phyloP scores from a whole-genome alignment of 2,329 filamentous ascomycete genomes.

The Fusarium paranaense region DNA sequence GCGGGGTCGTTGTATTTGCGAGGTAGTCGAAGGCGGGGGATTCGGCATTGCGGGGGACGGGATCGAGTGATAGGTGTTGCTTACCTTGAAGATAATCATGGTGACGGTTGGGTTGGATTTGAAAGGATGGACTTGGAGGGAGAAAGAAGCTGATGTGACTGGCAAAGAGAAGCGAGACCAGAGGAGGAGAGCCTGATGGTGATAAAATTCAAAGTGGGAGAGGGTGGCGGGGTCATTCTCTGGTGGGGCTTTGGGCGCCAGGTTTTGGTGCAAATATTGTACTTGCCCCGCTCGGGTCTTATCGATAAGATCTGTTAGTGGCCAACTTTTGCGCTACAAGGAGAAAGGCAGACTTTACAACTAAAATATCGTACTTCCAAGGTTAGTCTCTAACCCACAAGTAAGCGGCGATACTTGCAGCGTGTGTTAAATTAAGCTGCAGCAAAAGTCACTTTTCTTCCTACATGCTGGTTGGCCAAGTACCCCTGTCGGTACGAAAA shows the following conservation, averaged over 20 bases:
- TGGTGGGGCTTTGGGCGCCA: slow-evolving; percentile 32
- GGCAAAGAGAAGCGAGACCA: slow-evolving; percentile 34
- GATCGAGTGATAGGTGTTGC: slow-evolving; percentile 24
- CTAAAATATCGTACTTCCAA: rapidly evolving
- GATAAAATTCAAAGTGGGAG: slow-evolving; percentile 43
- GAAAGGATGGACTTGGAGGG: slow-evolving; percentile 27
- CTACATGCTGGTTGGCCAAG: not conserved
- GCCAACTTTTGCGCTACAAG: not conserved
- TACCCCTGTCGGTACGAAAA: not conserved
- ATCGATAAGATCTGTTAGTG: not conserved
- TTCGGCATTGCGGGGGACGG: not conserved
- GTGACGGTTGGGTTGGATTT: slow-evolving; percentile 57
- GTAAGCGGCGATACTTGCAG: not conserved
- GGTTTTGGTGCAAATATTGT: not conserved
- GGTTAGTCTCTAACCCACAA: not conserved
- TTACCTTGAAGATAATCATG: slow-evolving; percentile 81
- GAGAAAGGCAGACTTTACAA: not conserved
- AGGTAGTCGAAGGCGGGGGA: not conserved
- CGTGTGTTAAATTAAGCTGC: not conserved
- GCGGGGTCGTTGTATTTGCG: slow-evolving; percentile 25
- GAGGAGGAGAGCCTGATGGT: slow-evolving; percentile 38
- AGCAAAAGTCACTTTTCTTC: not conserved
- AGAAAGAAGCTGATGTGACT: slow-evolving; percentile 31
- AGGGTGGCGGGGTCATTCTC: slow-evolving; percentile 38
- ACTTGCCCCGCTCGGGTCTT: not conserved